Percentiles rank a stretch among this genome's conserved stretches.
Evolutionary conservation across 1,284 basidiomycete genomes (phyloP).

Genomic region (Filobasidium uniguttulatum): DNA sequence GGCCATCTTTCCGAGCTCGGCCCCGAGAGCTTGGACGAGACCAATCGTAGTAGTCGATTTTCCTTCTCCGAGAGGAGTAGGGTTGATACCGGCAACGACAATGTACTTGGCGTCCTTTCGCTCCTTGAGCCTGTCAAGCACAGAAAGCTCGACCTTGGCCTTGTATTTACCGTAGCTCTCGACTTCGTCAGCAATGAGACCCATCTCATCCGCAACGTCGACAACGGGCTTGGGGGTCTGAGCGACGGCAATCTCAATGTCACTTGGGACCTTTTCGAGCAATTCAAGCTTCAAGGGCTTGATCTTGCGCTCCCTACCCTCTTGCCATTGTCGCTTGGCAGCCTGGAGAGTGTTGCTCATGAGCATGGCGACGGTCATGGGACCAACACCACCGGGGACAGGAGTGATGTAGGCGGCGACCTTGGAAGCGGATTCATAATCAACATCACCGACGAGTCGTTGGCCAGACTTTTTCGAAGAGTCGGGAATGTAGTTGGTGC

Average conservation of each 20-base stretch:
- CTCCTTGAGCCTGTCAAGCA: conserved; percentile 71
- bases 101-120: conserved; percentile 94
- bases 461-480: conserved; percentile 85
- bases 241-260: conserved; percentile 92
- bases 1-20: conserved; percentile 78
- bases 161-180: conserved; percentile 95
- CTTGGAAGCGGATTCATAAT: conserved; percentile 60
- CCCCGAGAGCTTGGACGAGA: conserved; percentile 89
- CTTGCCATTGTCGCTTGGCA: conserved; percentile 66
- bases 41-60: conserved; percentile 99
- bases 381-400: conserved; percentile 95
- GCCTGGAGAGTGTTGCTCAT: conserved; percentile 89
- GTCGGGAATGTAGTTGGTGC: conserved; percentile 92
- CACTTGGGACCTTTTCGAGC: conserved; percentile 72
- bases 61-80: conserved; percentile 93
- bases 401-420: conserved; percentile 88
- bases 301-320: conserved; percentile 49
- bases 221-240: conserved; percentile 84
- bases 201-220: conserved; percentile 76
- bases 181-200: conserved; percentile 70
- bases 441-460: conserved; percentile 91
- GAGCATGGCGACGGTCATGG: conserved; percentile 97
- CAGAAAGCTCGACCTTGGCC: conserved; percentile 85
- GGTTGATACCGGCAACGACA: conserved; percentile 92
- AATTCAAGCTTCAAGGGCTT: conserved; percentile 67